phyloP scores from a whole-genome alignment of 1,284 basidiomycete genomes.

The Cutaneotrichosporon sp. region DNA sequence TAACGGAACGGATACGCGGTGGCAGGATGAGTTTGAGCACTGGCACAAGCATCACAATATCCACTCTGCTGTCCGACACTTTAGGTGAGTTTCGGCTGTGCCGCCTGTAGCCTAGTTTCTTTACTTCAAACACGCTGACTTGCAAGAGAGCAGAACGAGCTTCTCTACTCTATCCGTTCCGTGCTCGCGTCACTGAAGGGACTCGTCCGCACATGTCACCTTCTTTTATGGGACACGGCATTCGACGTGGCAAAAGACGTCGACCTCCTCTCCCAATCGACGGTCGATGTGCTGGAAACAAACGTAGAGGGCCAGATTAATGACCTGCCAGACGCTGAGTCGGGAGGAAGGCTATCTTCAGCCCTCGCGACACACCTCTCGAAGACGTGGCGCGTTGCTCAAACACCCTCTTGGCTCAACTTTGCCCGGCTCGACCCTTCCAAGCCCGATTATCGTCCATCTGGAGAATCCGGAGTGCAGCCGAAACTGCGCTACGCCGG shows the following conservation, averaged over 20 bases:
- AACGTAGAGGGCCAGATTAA: too few species aligned
- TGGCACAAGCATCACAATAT: constrained; percentile 26
- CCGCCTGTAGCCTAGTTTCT: too few species aligned
- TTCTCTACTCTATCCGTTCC: constrained; percentile 44
- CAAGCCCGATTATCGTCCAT: too few species aligned
- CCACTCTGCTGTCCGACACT: constrained; percentile 39
- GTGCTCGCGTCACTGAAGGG: constrained; percentile 36
- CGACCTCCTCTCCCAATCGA: not conserved
- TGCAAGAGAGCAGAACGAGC: constrained; percentile 41
- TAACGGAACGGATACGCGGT: constrained; percentile 41
- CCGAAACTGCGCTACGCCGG: constrained; percentile 35
- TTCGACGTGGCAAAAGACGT: constrained; percentile 18
- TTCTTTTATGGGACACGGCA: constrained; percentile 37
- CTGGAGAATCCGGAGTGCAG: constrained; percentile 14
- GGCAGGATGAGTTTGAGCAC: constrained; percentile 33
- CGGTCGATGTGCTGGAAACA: too few species aligned
- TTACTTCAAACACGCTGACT: not conserved
- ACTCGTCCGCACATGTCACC: constrained; percentile 33
- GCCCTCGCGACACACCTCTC: too few species aligned
- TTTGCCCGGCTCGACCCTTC: constrained; percentile 33
- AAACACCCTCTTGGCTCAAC: constrained; percentile 43
- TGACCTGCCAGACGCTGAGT: too few species aligned
- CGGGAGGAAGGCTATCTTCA: too few species aligned
- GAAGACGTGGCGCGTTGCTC: constrained; percentile 33
- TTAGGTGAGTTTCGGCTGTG: constrained; percentile 41